phyloP scores from a whole-genome alignment of 2,329 filamentous ascomycete species.

The Aspergillus novofumigatus region DNA sequence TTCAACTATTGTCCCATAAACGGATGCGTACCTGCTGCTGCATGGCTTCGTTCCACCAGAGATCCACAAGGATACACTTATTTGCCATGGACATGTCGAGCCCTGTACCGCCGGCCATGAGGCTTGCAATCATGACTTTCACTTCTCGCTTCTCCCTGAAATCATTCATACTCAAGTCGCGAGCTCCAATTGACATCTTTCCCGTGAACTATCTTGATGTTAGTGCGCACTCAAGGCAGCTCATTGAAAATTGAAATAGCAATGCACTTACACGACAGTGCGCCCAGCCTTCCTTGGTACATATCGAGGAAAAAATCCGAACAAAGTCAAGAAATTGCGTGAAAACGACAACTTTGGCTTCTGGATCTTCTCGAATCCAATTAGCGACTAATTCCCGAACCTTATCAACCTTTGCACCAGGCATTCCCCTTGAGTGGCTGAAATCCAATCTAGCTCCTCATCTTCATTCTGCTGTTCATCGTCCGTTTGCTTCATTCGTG shows the following conservation, averaged over 20 bases:
- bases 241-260: neutral
- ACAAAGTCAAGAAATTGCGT: constrained; percentile 56
- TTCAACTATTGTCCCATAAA: neutral
- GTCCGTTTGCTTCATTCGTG: constrained; percentile 1
- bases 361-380: constrained; percentile 41
- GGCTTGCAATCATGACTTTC: constrained; percentile 52
- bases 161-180: constrained; percentile 43
- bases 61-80: constrained; percentile 52
- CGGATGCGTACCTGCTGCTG: constrained; percentile 55
- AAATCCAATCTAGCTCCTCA: constrained; percentile 26
- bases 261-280: constrained; percentile 17
- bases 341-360: constrained; percentile 57
- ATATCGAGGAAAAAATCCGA: constrained; percentile 49
- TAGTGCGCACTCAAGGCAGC: neutral
- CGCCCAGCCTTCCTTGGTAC: constrained; percentile 47
- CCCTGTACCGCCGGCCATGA: constrained; percentile 55
- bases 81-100: constrained; percentile 61
- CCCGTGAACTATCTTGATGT: constrained; percentile 43
- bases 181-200: constrained; percentile 40
- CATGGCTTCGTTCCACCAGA: constrained; percentile 58
- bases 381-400: constrained; percentile 33
- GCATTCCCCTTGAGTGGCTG: constrained; percentile 22
- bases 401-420: constrained; percentile 38
- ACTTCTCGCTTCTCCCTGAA: constrained; percentile 42
- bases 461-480: constrained; percentile 19